Evolutionary conservation across 148 eudicot genomes (phyloP).

Genomic region (Rhododendron simsii): DNA sequence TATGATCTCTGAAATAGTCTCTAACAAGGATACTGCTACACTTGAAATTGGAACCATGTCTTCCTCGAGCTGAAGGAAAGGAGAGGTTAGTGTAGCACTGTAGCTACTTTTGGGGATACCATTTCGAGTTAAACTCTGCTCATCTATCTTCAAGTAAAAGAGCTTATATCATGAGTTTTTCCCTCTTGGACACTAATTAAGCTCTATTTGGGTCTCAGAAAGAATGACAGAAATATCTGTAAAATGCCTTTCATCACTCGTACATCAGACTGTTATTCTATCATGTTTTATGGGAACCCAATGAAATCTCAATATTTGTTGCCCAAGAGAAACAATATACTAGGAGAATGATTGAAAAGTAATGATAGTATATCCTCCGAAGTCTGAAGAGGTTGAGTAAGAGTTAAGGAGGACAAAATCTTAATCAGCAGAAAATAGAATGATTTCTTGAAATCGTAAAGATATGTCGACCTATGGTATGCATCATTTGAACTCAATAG

Average conservation of each 20-base stretch:
- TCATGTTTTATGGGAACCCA: neutral
- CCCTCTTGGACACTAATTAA: neutral
- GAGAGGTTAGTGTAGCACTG: neutral
- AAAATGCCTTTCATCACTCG: neutral
- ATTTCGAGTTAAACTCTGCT: neutral
- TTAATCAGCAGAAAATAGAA: neutral
- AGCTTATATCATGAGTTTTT: neutral
- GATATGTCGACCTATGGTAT: neutral
- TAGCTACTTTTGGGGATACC: neutral
- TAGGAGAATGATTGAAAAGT: neutral
- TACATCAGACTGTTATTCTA: neutral
- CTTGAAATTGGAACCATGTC: conserved; percentile 16
- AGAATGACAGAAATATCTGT: neutral
- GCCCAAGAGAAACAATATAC: neutral
- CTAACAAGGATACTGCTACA: conserved; percentile 33
- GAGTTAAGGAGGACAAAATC: neutral
- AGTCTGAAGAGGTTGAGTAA: neutral
- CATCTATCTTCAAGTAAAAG: neutral
- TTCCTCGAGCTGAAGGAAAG: conserved; percentile 33
- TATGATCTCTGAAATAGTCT: conserved; percentile 47
- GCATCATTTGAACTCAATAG: neutral
- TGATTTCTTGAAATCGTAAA: neutral
- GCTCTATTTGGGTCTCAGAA: neutral
- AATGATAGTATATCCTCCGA: neutral
- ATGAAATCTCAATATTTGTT: neutral